phyloP scores from a whole-genome alignment of 345 rosid species.

The Syzygium aqueum region DNA sequence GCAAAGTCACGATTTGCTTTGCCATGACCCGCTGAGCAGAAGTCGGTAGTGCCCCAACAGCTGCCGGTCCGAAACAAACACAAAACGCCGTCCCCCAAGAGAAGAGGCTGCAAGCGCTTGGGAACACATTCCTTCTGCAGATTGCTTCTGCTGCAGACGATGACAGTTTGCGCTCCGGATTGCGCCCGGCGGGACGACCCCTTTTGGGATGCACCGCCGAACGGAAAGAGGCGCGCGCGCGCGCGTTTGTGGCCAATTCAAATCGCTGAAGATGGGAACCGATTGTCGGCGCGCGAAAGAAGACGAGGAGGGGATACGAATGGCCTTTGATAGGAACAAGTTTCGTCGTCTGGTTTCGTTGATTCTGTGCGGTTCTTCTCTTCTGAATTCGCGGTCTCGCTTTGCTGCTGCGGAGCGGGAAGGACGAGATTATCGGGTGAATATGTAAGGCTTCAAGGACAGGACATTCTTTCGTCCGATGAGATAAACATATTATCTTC shows the following conservation, averaged over 20 bases:
- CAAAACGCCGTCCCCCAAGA: neutral
- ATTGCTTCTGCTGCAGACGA: neutral
- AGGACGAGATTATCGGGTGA: neutral
- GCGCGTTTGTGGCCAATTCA: neutral
- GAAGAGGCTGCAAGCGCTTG: neutral
- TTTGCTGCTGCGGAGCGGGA: neutral
- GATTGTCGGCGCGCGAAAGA: neutral
- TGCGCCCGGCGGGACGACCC: neutral
- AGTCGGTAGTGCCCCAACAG: neutral
- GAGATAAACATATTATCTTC: neutral
- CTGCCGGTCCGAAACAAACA: neutral
- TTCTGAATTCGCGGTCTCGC: neutral
- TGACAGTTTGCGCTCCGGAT: neutral
- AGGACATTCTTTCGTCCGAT: neutral
- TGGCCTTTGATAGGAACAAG: neutral
- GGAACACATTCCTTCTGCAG: neutral
- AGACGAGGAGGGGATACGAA: neutral
- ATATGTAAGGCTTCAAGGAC: neutral
- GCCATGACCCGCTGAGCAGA: fast-evolving
- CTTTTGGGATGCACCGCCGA: neutral
- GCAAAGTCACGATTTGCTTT: neutral
- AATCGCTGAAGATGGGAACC: neutral
- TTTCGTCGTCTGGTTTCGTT: neutral
- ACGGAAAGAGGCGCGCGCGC: neutral
- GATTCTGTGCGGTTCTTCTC: neutral